Evolutionary conservation across 2,329 filamentous ascomycete species (phyloP).

Genomic region (Fusarium setosum): DNA sequence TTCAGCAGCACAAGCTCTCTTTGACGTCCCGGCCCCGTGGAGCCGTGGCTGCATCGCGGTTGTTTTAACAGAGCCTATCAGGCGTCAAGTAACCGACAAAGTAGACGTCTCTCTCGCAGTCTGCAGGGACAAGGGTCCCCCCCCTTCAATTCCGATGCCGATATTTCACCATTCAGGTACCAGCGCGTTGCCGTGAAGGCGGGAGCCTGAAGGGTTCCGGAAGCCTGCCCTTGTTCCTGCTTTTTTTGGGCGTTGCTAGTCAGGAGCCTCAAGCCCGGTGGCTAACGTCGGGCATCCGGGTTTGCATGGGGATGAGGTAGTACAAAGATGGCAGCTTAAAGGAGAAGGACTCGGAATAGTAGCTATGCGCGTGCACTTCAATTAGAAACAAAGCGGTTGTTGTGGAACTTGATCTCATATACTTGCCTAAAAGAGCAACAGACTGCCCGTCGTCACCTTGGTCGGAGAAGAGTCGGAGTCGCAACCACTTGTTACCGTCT

Average conservation of each 20-base stretch:
- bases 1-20: background rate
- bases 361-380: background rate
- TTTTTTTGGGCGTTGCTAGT: constrained; percentile 1
- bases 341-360: background rate
- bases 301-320: background rate
- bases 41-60: constrained; percentile 10
- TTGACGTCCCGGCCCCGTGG: constrained; percentile 13
- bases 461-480: constrained; percentile 34
- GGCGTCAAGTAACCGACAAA: constrained; percentile 14
- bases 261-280: constrained; percentile 8
- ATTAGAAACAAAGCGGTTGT: background rate
- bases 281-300: constrained; percentile 1
- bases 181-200: background rate
- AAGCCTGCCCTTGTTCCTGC: constrained; percentile 2
- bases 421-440: constrained; percentile 28
- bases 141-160: constrained; percentile 23
- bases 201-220: background rate
- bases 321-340: background rate
- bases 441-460: background rate
- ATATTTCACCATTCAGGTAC: constrained; percentile 28
- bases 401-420: background rate
- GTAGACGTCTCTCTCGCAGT: background rate
- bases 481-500: constrained; percentile 23
- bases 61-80: constrained; percentile 40
- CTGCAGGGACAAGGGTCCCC: constrained; percentile 29